Evolutionary conservation across 2,329 filamentous ascomycete species (phyloP), one percentile per base, ranked within the genome.

Genomic region (Xylariaceae sp.): DNA sequence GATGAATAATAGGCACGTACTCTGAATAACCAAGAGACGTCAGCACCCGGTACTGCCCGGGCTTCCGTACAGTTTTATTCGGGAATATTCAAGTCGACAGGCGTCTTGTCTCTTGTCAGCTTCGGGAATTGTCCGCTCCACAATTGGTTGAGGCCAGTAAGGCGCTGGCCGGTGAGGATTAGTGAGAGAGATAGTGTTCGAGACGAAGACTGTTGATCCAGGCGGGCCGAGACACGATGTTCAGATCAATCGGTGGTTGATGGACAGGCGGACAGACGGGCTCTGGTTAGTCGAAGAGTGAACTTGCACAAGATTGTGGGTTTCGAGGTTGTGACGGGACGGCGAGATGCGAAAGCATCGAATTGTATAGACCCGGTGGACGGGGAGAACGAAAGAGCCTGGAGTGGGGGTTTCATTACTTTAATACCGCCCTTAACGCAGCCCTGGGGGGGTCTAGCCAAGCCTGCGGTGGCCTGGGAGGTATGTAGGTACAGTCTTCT

Each of bases 341-440:
- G n/a, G n/a, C 6, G 46, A 37, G 50, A 39, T 39, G 33, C 26
- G 31, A 40, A 40, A 36, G 34, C 34, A 19, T 51, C 16, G 43
- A 44, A 26, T 39, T 51, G 56, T 56, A 52, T 48, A 33, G 46
- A 50, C 48, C 57, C 57, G 48, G 54, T 41, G 53, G 49, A 57
- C 53, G 53, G 53, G 47, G 29, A 60, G 57, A 60, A 56, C 57
- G 36, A 53, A 41, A 44, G 33, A 23, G 48, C 57, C 29, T 52
- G 36, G 34, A 49, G 57, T 53, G 57, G 57, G 57, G 56, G 44
- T 53, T 49, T 37, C 53, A 36, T 50, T 44, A 48, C 31, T 60
- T 60, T 60, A 60, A 60, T 60, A 60, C 53, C 53, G 53, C 53
- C 57, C 53, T 37, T 39, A 51, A 39, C 48, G 40, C 51, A 55